These are phyloP conservation scores for Eragrostis tef DNA, from an alignment of 202 grass and related monocot species.

Conservation along the genomic window DNA sequence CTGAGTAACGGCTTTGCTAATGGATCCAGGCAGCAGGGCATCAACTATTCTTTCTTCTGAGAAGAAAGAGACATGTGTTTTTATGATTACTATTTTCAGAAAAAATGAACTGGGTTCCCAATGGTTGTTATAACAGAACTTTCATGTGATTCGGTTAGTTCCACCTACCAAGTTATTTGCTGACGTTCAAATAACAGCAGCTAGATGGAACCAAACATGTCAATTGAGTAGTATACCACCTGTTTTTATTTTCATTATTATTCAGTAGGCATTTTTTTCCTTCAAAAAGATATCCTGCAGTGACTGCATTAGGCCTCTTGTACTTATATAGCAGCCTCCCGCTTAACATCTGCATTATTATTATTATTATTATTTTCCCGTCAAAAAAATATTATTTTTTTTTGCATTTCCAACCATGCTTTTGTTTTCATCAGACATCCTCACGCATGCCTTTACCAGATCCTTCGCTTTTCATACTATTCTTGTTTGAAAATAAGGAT, in stretches of 20 bases:
- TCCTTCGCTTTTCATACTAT: too few relatives aligned
- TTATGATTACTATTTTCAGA: background rate
- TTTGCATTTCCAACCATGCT: too few relatives aligned
- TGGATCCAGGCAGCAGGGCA: background rate
- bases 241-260: background rate
- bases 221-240: too few relatives aligned
- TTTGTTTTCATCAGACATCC: background rate
- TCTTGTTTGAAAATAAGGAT: too few relatives aligned
- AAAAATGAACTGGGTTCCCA: background rate
- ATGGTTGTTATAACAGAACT: constrained; percentile 26
- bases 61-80: background rate
- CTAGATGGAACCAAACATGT: background rate
- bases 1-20: constrained; percentile 33
- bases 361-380: too few relatives aligned
- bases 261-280: background rate
- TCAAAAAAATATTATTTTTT: too few relatives aligned
- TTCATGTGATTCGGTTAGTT: background rate
- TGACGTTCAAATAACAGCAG: background rate
- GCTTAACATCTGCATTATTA: too few relatives aligned
- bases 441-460: background rate
- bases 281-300: constrained; percentile 2
- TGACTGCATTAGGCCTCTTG: too few relatives aligned
- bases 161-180: background rate
- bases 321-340: too few relatives aligned
- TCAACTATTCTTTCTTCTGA: background rate